A percentile compares a stretch with the other conserved stretches of the same genome.
Conservation (phyloP, 2,329 filamentous ascomycete species). For the Monosporascus sp. region DNA sequence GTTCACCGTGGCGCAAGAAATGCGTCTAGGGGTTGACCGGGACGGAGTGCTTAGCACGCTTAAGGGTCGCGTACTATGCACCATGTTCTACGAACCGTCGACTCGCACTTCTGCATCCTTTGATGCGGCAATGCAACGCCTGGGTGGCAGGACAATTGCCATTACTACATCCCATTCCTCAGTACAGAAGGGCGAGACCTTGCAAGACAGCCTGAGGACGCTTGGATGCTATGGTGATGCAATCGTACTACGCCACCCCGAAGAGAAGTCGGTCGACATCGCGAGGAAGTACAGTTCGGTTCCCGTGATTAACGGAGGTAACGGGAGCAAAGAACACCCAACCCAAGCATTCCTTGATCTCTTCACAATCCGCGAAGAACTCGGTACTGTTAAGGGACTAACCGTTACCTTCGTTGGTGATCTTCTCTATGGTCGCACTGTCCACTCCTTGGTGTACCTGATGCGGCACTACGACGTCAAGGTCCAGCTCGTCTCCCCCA, state of each 20-base stretch:
- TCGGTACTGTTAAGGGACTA: constrained; percentile 89
- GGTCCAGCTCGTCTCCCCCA: constrained; percentile 85
- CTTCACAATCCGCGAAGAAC: constrained; percentile 96
- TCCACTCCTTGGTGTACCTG: constrained; percentile 91
- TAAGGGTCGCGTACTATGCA: constrained; percentile 79
- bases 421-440: constrained; percentile 85
- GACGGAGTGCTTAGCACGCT: constrained; percentile 85
- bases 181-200: constrained; percentile 87
- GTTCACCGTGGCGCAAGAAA: constrained; percentile 96
- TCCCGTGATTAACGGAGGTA: constrained; percentile 94
- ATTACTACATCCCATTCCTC: constrained; percentile 82
- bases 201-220: constrained; percentile 91
- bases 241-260: constrained; percentile 90
- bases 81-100: constrained; percentile 96
- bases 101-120: constrained; percentile 94
- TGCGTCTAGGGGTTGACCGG: constrained; percentile 90
- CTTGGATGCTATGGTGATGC: constrained; percentile 92
- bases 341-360: constrained; percentile 97
- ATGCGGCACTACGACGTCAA: constrained; percentile 93
- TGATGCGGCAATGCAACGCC: constrained; percentile 95
- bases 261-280: constrained; percentile 71
- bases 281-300: constrained; percentile 85
- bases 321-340: constrained; percentile 92
- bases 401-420: constrained; percentile 96
- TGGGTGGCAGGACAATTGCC: constrained; percentile 80